Evolutionary conservation across 805 yeast species (phyloP).

Genomic region (Tetrapisispora iriomotensis): DNA sequence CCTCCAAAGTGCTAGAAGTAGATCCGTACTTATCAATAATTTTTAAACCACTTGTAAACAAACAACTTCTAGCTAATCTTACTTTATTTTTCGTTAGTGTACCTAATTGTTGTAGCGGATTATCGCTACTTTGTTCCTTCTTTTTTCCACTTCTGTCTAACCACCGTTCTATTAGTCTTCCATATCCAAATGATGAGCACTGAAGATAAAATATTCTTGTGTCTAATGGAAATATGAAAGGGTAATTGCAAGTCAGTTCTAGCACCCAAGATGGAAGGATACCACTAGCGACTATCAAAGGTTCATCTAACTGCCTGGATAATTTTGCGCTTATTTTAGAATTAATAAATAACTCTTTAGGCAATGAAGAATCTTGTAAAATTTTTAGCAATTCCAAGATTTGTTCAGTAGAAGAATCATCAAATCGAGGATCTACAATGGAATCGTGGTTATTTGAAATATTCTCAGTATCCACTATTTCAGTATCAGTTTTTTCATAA

Average conservation of each 20-base stretch:
- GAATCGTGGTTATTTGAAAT: not conserved
- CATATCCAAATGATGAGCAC: slow-evolving; percentile 84
- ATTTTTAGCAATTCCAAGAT: slow-evolving; percentile 7
- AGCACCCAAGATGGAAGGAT: slow-evolving; percentile 80
- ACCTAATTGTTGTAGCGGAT: slow-evolving; percentile 44
- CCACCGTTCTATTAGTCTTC: slow-evolving; percentile 75
- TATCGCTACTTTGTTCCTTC: slow-evolving; percentile 23
- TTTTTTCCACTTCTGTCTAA: slow-evolving; percentile 38
- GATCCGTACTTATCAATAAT: slow-evolving; percentile 68
- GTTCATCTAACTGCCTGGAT: slow-evolving; percentile 81
- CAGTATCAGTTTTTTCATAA: slow-evolving; percentile 31
- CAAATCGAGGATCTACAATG: not conserved
- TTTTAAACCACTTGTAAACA: slow-evolving; percentile 70
- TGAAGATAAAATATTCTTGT: slow-evolving; percentile 69
- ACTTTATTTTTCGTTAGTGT: slow-evolving; percentile 72
- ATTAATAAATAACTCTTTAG: slow-evolving; percentile 45
- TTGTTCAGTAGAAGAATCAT: slow-evolving; percentile 23
- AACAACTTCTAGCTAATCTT: slow-evolving; percentile 57
- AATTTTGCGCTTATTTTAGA: slow-evolving; percentile 79
- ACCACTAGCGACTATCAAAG: slow-evolving; percentile 77
- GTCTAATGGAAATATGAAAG: slow-evolving; percentile 78
- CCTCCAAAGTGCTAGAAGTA: slow-evolving; percentile 72
- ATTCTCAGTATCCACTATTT: not conserved
- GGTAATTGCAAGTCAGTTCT: slow-evolving; percentile 58
- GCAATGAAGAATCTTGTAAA: slow-evolving; percentile 18